Evolutionary conservation across 176 grass and related monocot genomes (phyloP).

Genomic region (Tillandsia leiboldiana): DNA sequence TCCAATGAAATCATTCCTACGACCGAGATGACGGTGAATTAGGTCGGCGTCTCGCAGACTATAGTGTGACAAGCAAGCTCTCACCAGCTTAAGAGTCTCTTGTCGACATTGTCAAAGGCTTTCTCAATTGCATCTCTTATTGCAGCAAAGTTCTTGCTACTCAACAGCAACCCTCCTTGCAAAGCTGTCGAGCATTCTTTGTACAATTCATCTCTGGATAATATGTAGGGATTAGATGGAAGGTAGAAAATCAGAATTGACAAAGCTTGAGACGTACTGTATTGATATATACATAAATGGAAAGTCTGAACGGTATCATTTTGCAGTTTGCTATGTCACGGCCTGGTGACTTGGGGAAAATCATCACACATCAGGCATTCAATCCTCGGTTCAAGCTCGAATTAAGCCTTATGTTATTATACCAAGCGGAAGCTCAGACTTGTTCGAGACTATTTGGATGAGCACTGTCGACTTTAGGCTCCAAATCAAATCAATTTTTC

Average conservation of each 20-base stretch:
- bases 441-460: too few relatives aligned
- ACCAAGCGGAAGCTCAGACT: too few relatives aligned
- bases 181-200: conserved; percentile 66
- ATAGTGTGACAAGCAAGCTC: conserved; percentile 10
- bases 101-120: conserved; percentile 58
- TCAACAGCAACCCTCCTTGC: conserved; percentile 71
- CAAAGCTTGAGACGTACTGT: background rate
- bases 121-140: conserved; percentile 60
- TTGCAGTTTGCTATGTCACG: too few relatives aligned
- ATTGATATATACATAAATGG: too few relatives aligned
- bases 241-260: background rate
- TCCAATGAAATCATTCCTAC: background rate
- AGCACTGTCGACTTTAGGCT: too few relatives aligned
- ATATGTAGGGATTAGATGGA: background rate
- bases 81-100: conserved; percentile 67
- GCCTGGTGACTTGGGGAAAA: too few relatives aligned
- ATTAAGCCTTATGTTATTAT: too few relatives aligned
- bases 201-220: conserved; percentile 76
- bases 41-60: background rate
- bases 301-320: too few relatives aligned
- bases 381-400: too few relatives aligned
- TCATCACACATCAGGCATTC: too few relatives aligned
- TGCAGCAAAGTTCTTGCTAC: conserved; percentile 50
- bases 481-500: too few relatives aligned
- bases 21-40: too few relatives aligned